phyloP scores from a whole-genome alignment of 164 flowering plant genomes.

The Sextonia rubra region DNA sequence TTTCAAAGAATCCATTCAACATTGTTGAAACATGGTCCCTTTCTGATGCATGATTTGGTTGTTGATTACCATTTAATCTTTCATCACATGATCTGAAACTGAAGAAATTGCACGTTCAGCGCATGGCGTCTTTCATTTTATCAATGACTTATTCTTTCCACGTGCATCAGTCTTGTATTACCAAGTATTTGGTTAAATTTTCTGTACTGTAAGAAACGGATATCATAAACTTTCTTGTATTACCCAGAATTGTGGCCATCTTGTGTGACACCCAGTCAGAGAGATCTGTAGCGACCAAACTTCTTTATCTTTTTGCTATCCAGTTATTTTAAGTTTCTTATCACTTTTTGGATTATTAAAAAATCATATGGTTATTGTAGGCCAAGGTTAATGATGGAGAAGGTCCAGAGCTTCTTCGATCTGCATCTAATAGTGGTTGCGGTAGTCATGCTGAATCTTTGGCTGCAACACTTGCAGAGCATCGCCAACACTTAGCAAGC shows the following conservation, averaged over 20 bases:
- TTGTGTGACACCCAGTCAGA: not conserved
- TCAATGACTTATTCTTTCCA: not conserved
- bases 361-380: slow-evolving; percentile 26
- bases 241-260: not conserved
- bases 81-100: too few species aligned
- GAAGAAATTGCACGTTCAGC: too few species aligned
- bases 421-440: slow-evolving; percentile 52
- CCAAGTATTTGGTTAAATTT: not conserved
- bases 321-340: too few species aligned
- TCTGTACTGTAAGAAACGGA: not conserved
- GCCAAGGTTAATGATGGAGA: slow-evolving; percentile 95
- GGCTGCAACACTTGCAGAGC: slow-evolving; percentile 86
- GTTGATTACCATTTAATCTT: too few species aligned
- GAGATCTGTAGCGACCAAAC: not conserved
- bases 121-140: not conserved
- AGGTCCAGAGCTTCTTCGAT: slow-evolving; percentile 86
- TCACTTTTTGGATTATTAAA: too few species aligned
- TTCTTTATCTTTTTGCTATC: too few species aligned
- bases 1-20: too few species aligned
- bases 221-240: not conserved
- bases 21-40: too few species aligned
- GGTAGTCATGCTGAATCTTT: slow-evolving; percentile 93
- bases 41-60: too few species aligned
- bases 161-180: not conserved
- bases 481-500: slow-evolving; percentile 91